Percentiles rank a stretch among this genome's conserved stretches.
These are phyloP conservation scores for Gymnopilus junonius DNA, from an alignment of 768 basidiomycete genomes.

Conservation along the genomic window DNA sequence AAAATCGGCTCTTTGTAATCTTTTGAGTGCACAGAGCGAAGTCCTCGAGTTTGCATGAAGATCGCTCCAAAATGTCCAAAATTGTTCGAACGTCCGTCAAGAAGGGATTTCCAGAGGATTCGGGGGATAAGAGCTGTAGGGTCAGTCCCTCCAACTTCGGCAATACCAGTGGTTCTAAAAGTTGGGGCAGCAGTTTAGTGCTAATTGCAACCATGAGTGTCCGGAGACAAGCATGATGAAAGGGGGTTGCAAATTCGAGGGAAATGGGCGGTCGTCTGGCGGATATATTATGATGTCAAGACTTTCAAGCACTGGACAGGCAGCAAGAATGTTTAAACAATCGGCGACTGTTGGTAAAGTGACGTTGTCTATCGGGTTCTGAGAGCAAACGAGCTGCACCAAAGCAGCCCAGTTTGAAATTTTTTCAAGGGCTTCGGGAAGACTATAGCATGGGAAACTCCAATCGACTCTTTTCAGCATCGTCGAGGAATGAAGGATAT, in stretches of 20 bases:
- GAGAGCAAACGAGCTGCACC: background rate
- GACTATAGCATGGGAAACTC: background rate
- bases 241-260: background rate
- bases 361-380: background rate
- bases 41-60: no score
- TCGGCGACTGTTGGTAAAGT: background rate
- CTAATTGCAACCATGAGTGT: background rate
- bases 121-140: background rate
- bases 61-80: no score
- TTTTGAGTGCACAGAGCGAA: background rate
- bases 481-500: background rate
- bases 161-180: background rate
- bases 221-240: background rate
- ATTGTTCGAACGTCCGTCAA: background rate
- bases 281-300: background rate
- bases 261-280: background rate
- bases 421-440: background rate
- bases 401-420: background rate
- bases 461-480: background rate
- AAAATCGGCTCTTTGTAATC: background rate
- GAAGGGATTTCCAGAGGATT: background rate
- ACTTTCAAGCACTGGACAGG: slow-evolving; percentile 3
- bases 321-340: background rate
- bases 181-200: background rate
- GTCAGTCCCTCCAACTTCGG: background rate